Base-by-base conservation (phyloP, 257 asterid species). In the Solanum lycopersicoides region DNA sequence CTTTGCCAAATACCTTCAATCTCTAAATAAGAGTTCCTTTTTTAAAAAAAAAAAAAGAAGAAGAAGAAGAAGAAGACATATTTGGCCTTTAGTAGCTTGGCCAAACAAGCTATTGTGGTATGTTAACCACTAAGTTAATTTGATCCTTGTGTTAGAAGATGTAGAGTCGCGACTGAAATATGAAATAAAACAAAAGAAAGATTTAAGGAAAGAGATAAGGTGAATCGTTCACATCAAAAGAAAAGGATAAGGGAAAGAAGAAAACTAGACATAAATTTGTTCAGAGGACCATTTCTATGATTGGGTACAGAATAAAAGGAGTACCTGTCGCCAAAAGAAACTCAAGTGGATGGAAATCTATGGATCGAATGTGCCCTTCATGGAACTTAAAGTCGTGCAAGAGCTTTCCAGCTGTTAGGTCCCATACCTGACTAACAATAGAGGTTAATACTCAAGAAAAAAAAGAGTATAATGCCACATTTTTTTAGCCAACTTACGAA, bases 351-450 rank as follows among this genome's bases (percentile, higher is more conserved):
- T 97, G 99, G 91, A 97, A 97, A 84, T 96, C 98, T 86, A 97
- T 92, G 32, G 99, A 91, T 83, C 99, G 98, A 88, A 97, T 85
- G 89, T 95, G 99, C 84, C 99, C 99, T 86, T 95, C 99, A 83
- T 97, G 99, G 91, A 90, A 92, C 92, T 95, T 96, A 87, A 97
- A 97, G 91, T 96, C 99, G 69, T 97, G 99, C 94, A 97, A 86
- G 83, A 94, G 99, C 92, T 97, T 97, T 88, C 99, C 99, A 87
- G 99, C 99, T 65, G 99, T 97, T 88, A 97, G 94, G 93, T 97
- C 99, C 99, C 99, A 97, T 88, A 96, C 94, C 99, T 97, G 90
- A 56, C 89, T 86, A 72, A 89, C 50, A 88, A 65, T 87, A 87
- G 86, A 69, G 83, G 88, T 82, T 84, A 73, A 90, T n/a, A 20